Base-by-base conservation (phyloP, 495 filamentous ascomycete genomes). In the Aspergillus ellipticus region DNA sequence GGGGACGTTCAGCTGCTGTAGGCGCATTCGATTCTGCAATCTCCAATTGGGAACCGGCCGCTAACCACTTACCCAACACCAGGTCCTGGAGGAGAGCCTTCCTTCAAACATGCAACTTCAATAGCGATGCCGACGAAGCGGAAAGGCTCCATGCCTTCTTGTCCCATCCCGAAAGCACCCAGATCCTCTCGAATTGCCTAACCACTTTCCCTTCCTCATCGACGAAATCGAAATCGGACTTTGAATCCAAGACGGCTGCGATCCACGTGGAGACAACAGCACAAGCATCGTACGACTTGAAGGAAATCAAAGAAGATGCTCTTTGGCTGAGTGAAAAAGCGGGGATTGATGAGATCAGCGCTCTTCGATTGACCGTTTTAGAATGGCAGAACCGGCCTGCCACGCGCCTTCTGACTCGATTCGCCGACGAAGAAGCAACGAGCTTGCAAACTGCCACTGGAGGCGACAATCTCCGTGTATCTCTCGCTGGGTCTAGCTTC, bases 211-310 rank as follows among this genome's bases (percentile, higher is more conserved):
- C 79, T 47, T 60, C 78, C 2, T 85, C 68, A 57, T 82, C 78
- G 43, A 59, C 75, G 55, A 84, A 80, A 62, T 78, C 82, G 5
- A 93, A 87, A 67, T 67, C 77, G 42, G 84, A 83, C 21, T 96
- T 96, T 66, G 89, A 93, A 52, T 90, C 86, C 39, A 92, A 85
- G 70, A 97, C 91, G 1, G 87, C 93, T 16, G 85, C 92, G n/a
- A 95, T 97, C 50, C 87, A 96, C 67, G 85, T 92, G 42, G 81
- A 88, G 21, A 87, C 89, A 5, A 81, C 82, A 8, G 73, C 83
- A 20, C 83, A 85, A 59, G 79, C 82, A 15, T 79, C 80, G 24
- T 90, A 87, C 68, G 79, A 92, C 63, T 79, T 97, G 46, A 83
- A 87, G 21, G 79, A 90, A 69, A 85, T 97, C 63, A 96, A 95